Evolutionary conservation across 2,329 filamentous ascomycete genomes (phyloP), one percentile per base, ranked within the genome.

Genomic region (Myriosclerotinia curreyana): DNA sequence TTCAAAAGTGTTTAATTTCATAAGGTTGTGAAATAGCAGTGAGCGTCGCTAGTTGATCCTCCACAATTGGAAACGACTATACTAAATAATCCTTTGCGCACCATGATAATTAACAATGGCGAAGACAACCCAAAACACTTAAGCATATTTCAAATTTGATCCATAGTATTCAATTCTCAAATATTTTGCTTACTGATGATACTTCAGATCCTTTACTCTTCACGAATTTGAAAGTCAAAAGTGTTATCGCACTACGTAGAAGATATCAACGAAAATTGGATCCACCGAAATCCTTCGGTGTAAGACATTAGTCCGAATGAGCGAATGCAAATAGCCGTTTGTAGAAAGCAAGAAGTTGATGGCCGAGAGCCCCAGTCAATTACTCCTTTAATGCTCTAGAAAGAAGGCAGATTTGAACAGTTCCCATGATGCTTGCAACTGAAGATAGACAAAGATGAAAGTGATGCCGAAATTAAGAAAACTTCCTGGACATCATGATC

Each of bases 21-120:
- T 36, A 5, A 48, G n/a, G 25, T 58, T 58, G n/a, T 46, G 15
- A 34, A 48, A 22, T 48, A 48, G 14, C 9, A 31, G 14, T 36
- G 28, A 48, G 28, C 55, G 42, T 58, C 42, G 28, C 28, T 25
- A 58, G 20, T 22, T 34, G 11, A 46, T 58, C 54, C 54, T 58
- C 25, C 54, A 20, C 22, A 1, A 17, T 31, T 17, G 28, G 25
- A 48, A 12, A 25, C 28, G 2, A 58, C 40, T 36, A 25, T 48
- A 28, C 42, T 5, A 36, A 12, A 46, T 25, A 48, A 58, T 58
- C 55, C 55, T 36, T 48, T 20, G 7, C 3, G 28, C 14, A 46
- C 14, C 28, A 25, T 58, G 9, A 3, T 48, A 36, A 20, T 17
- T 25, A 28, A 17, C 36, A 36, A 36, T 25, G 12, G 28, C 14